Percentiles rank a stretch among this genome's conserved stretches.
Evolutionary conservation across 164 flowering plant genomes (phyloP).

Genomic region (Brasenia schreberi): DNA sequence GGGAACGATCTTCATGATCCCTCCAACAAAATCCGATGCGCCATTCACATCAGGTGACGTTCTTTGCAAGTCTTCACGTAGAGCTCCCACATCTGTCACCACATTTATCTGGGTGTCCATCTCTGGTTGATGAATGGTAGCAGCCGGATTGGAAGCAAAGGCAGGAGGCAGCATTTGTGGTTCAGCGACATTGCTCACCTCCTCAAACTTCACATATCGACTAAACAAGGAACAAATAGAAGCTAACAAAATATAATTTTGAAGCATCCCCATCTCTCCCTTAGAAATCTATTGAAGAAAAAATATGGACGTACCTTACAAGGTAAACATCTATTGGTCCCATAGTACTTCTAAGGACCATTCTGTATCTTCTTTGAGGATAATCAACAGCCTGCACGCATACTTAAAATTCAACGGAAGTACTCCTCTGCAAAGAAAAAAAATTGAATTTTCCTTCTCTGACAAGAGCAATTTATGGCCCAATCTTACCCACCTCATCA

Average conservation of each 20-base stretch:
- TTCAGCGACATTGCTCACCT: constrained; percentile 42
- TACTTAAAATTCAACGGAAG: not conserved
- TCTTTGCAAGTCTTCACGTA: constrained; percentile 20
- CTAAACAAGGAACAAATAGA: constrained; percentile 18
- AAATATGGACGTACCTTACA: constrained; percentile 46
- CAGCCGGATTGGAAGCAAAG: constrained; percentile 28
- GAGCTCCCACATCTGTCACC: constrained; percentile 18
- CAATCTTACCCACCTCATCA: constrained; percentile 54
- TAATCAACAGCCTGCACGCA: constrained; percentile 69
- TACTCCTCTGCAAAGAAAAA: not conserved
- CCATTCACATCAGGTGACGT: constrained; percentile 35
- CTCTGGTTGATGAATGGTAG: constrained; percentile 19
- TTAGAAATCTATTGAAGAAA: not conserved
- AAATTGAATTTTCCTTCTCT: not conserved
- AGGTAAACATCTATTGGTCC: constrained; percentile 96
- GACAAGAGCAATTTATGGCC: not conserved
- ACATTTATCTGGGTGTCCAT: constrained; percentile 30
- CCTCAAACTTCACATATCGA: constrained; percentile 89
- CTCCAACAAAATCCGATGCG: constrained; percentile 69
- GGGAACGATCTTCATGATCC: constrained; percentile 92
- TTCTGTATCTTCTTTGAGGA: constrained; percentile 88
- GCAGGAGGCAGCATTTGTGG: constrained; percentile 27
- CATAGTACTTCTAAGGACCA: constrained; percentile 92
- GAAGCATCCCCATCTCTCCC: not conserved
- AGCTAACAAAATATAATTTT: too few species aligned